Conservation (phyloP, 1,139 yeast genomes). For the Candida sanyaensis region DNA sequence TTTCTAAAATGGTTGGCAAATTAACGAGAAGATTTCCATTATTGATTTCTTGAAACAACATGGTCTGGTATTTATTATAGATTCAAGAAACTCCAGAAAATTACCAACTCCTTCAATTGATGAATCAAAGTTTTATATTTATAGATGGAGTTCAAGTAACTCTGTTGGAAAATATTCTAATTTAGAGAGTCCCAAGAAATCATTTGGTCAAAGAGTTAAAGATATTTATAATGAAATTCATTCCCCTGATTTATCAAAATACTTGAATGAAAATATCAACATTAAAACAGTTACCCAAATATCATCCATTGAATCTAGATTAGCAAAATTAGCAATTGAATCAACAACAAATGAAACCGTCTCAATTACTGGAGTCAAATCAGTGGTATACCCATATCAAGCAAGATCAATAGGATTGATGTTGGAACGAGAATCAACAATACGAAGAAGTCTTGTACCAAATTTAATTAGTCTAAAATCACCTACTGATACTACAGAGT, state of each 20-base stretch:
- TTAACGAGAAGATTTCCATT: slow-evolving; percentile 15
- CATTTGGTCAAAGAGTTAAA: slow-evolving; percentile 25
- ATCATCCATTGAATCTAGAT: slow-evolving; percentile 22
- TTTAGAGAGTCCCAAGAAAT: not conserved
- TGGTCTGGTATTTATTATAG: not conserved
- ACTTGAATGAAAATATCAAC: slow-evolving; percentile 11
- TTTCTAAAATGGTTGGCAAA: slow-evolving; percentile 36
- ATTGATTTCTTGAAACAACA: not conserved
- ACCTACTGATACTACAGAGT: slow-evolving; percentile 16
- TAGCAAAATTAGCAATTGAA: slow-evolving; percentile 17
- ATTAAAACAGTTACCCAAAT: slow-evolving; percentile 8
- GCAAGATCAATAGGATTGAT: slow-evolving; percentile 57
- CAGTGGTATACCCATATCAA: slow-evolving; percentile 59
- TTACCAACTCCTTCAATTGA: not conserved
- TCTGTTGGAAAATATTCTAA: not conserved
- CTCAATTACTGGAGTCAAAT: slow-evolving; percentile 48
- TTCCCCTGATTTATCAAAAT: slow-evolving; percentile 37
- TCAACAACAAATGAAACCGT: slow-evolving; percentile 16
- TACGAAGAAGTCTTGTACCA: slow-evolving; percentile 42
- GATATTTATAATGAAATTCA: slow-evolving; percentile 38
- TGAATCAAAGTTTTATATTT: slow-evolving; percentile 8
- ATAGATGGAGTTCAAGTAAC: slow-evolving; percentile 27
- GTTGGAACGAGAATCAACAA: slow-evolving; percentile 51
- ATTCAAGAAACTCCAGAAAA: not conserved
- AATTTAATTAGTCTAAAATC: slow-evolving; percentile 34